phyloP scores from a whole-genome alignment of 805 yeast genomes.

The Tetrapisispora phaffii region DNA sequence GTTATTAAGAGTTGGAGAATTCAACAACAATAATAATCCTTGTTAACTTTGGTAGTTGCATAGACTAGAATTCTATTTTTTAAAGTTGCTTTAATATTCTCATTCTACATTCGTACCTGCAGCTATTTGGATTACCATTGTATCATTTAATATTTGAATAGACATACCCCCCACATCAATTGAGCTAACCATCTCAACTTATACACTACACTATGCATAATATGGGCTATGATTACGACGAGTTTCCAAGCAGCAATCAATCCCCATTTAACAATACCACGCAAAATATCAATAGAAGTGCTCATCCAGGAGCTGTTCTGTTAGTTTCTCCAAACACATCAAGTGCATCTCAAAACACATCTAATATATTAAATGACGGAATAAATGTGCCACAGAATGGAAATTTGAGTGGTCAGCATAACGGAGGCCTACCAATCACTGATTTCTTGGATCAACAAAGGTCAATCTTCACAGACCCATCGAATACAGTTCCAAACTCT shows the following conservation, averaged over 20 bases:
- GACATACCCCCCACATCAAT: too few species aligned
- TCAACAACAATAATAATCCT: too few species aligned
- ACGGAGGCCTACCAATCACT: not conserved
- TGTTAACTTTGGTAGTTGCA: too few species aligned
- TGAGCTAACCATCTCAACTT: not conserved
- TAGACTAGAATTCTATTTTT: too few species aligned
- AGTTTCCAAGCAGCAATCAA: slow-evolving; percentile 20
- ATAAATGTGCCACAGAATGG: not conserved
- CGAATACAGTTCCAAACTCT: not conserved
- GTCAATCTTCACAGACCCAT: not conserved
- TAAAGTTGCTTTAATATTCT: too few species aligned
- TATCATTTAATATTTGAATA: too few species aligned
- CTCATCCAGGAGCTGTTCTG: slow-evolving; percentile 36
- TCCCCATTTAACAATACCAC: slow-evolving; percentile 17
- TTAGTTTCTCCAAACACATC: slow-evolving; percentile 21
- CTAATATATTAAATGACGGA: not conserved
- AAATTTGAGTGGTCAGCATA: not conserved
- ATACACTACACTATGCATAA: not conserved
- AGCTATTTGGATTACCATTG: too few species aligned
- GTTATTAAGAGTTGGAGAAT: too few species aligned
- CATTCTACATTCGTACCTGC: too few species aligned
- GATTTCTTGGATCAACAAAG: slow-evolving; percentile 19
- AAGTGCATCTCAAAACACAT: not conserved
- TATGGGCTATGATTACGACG: slow-evolving; percentile 14
- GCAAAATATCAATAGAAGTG: slow-evolving; percentile 19